Evolutionary conservation across 129 eudicot species (phyloP).

Genomic region (Sambucus nigra): DNA sequence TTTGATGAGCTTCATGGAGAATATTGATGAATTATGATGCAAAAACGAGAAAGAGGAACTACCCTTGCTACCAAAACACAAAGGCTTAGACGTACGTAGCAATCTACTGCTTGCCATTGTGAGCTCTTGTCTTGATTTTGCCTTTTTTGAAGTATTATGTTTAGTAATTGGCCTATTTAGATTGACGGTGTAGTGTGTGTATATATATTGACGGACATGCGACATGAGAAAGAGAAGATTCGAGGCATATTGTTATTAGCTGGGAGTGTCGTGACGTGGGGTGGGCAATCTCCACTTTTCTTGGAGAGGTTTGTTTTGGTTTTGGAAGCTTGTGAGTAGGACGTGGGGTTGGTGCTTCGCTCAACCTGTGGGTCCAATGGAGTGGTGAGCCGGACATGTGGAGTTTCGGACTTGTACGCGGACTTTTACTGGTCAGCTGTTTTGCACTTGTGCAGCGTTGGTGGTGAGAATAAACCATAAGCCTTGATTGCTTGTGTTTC

Average conservation of each 20-base stretch:
- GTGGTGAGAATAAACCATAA: too few relatives aligned
- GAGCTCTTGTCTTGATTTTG: not conserved
- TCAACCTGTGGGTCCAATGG: conserved; percentile 20
- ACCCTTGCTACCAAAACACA: not conserved
- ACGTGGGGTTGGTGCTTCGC: not conserved
- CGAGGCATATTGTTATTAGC: conserved; percentile 34
- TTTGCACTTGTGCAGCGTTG: conserved; percentile 13
- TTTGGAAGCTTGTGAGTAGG: too few relatives aligned
- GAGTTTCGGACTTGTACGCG: conserved; percentile 9
- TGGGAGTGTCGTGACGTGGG: conserved; percentile 17
- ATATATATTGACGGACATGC: not conserved
- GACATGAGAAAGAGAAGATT: conserved; percentile 11
- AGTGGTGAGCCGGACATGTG: conserved; percentile 27
- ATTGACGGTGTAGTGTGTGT: not conserved
- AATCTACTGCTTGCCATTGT: conserved; percentile 34
- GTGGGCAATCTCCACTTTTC: conserved; percentile 20
- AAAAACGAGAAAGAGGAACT: not conserved
- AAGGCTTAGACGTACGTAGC: conserved; percentile 16
- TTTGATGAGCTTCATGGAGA: conserved; percentile 13
- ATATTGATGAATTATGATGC: not conserved
- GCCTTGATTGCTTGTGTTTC: too few relatives aligned
- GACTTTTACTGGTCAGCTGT: conserved; percentile 19
- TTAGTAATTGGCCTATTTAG: conserved; percentile 11
- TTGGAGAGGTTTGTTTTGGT: too few relatives aligned
- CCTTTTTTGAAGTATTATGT: too few relatives aligned